Base-by-base conservation (phyloP, 345 rosid species). In the Bretschneidera sinensis region DNA sequence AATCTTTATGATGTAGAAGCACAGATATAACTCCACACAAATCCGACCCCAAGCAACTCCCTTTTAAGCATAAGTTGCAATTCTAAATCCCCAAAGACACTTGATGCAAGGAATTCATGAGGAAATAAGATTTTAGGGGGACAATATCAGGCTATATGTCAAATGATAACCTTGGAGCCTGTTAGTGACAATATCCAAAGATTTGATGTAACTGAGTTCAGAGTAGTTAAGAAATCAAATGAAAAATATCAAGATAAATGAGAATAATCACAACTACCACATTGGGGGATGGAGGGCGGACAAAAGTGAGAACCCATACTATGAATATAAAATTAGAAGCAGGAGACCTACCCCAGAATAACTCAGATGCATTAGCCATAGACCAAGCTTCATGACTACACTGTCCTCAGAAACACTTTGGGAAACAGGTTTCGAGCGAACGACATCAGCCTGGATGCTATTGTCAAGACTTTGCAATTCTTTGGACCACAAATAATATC, bases 351-450 rank as follows among this genome's bases (percentile, higher is more conserved):
- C 96, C 83, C 17, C 70, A 28, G 78, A 61, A 56, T 58, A 63
- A 72, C 73, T 81, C 56, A 79, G 74, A 81, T 73, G 55, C 66
- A 62, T 66, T 68, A 89, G 74, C 87, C 89, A 85, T 67, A 66
- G 63, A 62, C 81, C 75, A 24, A 92, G 88, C 74, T 84, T 82
- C 85, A 78, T 73, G 75, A 85, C 94, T 53, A 76, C 70, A 67
- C 78, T 76, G 74, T 85, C 86, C 64, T 80, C 79, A 1, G 91
- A 57, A 76, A 87, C 84, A 72, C 57, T 79, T 65, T 74, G 91
- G 63, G 91, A 60, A 61, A 54, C 63, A 61, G 73, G 61, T 64
- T 64, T 74, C 24, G 76, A 71, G 51, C 71, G 80, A 57, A 73
- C 51, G 60, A 23, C 64, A 63, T 72, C 77, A 60, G 73, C 58